Conservation (phyloP, 192 early-diverging fungal species). For the Pecoramyces ruminantium region DNA sequence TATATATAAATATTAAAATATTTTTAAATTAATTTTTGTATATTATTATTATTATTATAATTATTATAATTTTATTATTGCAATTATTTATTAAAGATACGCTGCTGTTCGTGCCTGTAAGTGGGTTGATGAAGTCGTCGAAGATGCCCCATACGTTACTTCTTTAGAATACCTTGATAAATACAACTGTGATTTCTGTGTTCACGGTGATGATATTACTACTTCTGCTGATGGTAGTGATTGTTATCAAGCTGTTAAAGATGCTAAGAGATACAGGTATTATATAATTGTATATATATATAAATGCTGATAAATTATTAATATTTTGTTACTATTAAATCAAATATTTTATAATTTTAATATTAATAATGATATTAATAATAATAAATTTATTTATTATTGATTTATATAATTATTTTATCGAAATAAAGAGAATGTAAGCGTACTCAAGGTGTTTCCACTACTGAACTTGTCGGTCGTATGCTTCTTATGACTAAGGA, state of each 20-base stretch:
- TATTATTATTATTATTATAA: too few species aligned
- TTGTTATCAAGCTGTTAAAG: slow-evolving; percentile 90
- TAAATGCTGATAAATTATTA: background rate
- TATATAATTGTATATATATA: too few species aligned
- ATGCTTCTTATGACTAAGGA: slow-evolving; percentile 84
- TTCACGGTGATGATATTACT: slow-evolving; percentile 95
- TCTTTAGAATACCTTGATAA: slow-evolving; percentile 66
- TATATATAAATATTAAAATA: too few species aligned
- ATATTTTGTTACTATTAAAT: too few species aligned
- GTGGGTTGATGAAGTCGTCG: slow-evolving; percentile 85
- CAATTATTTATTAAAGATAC: slow-evolving; percentile 32
- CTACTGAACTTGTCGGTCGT: slow-evolving; percentile 86
- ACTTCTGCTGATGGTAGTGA: slow-evolving; percentile 90
- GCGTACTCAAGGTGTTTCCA: slow-evolving; percentile 89
- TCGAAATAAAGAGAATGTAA: slow-evolving; percentile 62
- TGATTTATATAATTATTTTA: too few species aligned
- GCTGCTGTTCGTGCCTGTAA: slow-evolving; percentile 91
- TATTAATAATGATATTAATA: too few species aligned
- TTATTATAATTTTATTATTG: too few species aligned
- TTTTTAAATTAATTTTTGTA: too few species aligned
- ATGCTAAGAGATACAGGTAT: slow-evolving; percentile 70
- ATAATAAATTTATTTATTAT: too few species aligned
- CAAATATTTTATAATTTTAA: too few species aligned
- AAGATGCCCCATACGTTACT: slow-evolving; percentile 83
- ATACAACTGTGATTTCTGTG: slow-evolving; percentile 84